Evolutionary conservation across 2,329 filamentous ascomycete species (phyloP).

Genomic region (Leptoxyphium fumago): DNA sequence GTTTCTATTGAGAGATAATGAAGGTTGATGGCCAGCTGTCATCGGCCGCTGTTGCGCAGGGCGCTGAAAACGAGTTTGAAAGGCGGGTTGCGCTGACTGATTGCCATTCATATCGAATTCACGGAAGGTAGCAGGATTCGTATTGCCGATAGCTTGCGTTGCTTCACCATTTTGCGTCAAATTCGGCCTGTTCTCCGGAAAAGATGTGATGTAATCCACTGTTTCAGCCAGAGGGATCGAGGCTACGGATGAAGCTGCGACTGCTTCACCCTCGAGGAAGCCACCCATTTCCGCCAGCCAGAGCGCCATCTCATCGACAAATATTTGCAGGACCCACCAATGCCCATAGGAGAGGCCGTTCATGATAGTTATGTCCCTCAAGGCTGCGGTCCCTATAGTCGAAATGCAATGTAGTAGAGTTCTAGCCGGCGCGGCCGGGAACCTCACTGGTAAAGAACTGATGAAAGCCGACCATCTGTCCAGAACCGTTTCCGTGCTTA

Average conservation of each 20-base stretch:
- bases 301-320: slow-evolving; percentile 84
- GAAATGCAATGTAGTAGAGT: slow-evolving; percentile 67
- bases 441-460: slow-evolving; percentile 50
- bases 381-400: slow-evolving; percentile 58
- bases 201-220: neutral
- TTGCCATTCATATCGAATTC: neutral
- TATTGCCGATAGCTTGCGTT: neutral
- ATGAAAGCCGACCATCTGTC: slow-evolving; percentile 68
- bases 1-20: neutral
- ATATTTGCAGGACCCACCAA: slow-evolving; percentile 93
- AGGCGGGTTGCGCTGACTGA: neutral
- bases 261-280: slow-evolving; percentile 46
- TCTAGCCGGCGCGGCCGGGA: slow-evolving; percentile 57
- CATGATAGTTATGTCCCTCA: slow-evolving; percentile 67
- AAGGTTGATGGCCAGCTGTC: slow-evolving; percentile 6
- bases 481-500: slow-evolving; percentile 47
- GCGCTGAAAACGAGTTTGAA: slow-evolving; percentile 4
- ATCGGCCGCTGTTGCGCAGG: slow-evolving; percentile 5
- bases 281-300: slow-evolving; percentile 85
- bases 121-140: neutral
- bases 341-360: slow-evolving; percentile 72
- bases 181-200: neutral
- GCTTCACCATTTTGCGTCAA: neutral
- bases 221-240: neutral
- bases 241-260: neutral